Conservation (phyloP, 2,329 filamentous ascomycete species). For the Allantophomopsis lycopodina region DNA sequence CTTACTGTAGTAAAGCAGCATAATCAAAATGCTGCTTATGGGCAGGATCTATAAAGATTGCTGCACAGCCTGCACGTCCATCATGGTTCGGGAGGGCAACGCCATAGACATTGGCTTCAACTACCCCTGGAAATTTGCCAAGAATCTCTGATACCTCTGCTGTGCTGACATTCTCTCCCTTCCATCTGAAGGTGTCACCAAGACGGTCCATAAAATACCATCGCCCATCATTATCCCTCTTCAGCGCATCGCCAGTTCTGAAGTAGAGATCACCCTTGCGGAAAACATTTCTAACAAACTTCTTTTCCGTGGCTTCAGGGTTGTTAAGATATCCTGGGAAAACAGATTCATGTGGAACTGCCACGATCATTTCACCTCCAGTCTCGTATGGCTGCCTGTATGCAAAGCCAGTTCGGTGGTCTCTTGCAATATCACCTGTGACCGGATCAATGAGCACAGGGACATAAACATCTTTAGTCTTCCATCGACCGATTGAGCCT, state of each 20-base stretch:
- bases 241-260: constrained; percentile 52
- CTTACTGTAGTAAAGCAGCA: constrained; percentile 37
- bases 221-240: constrained; percentile 45
- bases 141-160: constrained; percentile 53
- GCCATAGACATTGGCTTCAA: constrained; percentile 60
- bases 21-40: constrained; percentile 40
- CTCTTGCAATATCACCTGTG: constrained; percentile 51
- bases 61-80: constrained; percentile 53
- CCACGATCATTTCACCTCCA: constrained; percentile 66
- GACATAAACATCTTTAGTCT: constrained; percentile 39
- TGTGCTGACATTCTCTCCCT: constrained; percentile 54
- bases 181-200: constrained; percentile 66
- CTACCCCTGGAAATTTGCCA: constrained; percentile 40
- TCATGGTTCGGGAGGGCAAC: constrained; percentile 52
- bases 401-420: constrained; percentile 55
- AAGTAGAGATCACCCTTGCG: constrained; percentile 55
- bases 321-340: constrained; percentile 63
- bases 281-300: constrained; percentile 51
- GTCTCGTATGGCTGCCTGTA: constrained; percentile 46
- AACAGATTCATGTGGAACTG: constrained; percentile 32
- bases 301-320: constrained; percentile 50
- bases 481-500: constrained; percentile 41
- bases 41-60: constrained; percentile 40
- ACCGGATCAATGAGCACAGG: constrained; percentile 57
- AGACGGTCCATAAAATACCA: constrained; percentile 60